Base-by-base conservation (phyloP, 495 filamentous ascomycete genomes). In the Cetradonia linearis region DNA sequence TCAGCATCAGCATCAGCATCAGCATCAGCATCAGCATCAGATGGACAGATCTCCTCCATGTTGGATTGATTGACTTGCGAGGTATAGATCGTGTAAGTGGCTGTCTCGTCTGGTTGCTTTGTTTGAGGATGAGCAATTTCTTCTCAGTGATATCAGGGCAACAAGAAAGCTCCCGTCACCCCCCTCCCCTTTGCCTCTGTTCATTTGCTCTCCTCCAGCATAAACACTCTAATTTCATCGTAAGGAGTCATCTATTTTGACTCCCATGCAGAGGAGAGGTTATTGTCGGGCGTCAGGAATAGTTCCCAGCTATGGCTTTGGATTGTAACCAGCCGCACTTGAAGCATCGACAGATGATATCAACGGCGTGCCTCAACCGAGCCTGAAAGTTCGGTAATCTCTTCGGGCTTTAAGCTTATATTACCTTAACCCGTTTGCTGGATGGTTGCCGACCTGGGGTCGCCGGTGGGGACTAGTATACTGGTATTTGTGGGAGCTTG, bases 21-120 rank as follows among this genome's bases (percentile, higher is more conserved):
- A n/a, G n/a, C n/a, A n/a, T n/a, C n/a, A n/a, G n/a, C n/a, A 50
- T 50, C 48, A 50, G 2, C 18, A 50, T 50, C 48, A 50, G 48
- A 50, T 50, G 16, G 25, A 5, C 25, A 31, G 16, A 31, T 31
- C 48, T 30, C 48, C 27, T 31, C 23, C 48, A 50, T 46, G 20
- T 11, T 9, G 13, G 1, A 7, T 28, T 1, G 27, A 28, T 20
- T 16, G 3, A 50, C 14, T 7, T 50, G n/a, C n/a, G n/a, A n/a
- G 25, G 14, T 30, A 25, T 25, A 46, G 40, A 44, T 44, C 5
- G 40, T 28, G 47, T 30, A 18, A 30, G 27, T 28, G 5, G 27
- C 48, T 50, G 25, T 2, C 42, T 25, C 42, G 9, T 46, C 42
- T 25, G 20, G 9, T 46, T 46, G 42, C 42, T 46, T 46, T 46